A percentile compares a stretch with the other conserved stretches of the same genome.
These are phyloP conservation scores for Tolypocladium nubicola DNA, from an alignment of 2,329 filamentous ascomycete genomes.

Conservation along the genomic window DNA sequence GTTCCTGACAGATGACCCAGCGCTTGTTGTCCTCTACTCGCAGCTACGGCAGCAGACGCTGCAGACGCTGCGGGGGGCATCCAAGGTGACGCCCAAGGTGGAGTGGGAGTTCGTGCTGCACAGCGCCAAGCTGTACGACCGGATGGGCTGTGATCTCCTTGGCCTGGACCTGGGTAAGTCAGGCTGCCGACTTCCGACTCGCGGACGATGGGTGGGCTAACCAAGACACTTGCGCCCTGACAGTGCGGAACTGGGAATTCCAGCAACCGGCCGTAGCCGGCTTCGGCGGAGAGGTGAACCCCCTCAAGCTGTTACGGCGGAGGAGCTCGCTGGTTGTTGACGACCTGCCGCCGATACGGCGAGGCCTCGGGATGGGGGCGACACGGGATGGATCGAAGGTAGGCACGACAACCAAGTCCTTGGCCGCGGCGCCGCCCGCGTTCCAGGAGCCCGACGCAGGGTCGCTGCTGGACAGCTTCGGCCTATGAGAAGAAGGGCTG, in stretches of 20 bases:
- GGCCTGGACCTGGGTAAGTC: slow-evolving; percentile 68
- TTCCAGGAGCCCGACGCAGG: slow-evolving; percentile 91
- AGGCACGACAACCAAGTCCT: slow-evolving; percentile 21
- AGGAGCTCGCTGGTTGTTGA: slow-evolving; percentile 72
- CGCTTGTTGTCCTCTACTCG: slow-evolving; percentile 75
- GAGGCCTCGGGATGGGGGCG: slow-evolving; percentile 25
- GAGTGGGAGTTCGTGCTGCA: slow-evolving; percentile 88
- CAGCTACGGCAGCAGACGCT: slow-evolving; percentile 73
- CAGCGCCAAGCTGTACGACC: slow-evolving; percentile 72
- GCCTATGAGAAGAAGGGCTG: slow-evolving; percentile 46
- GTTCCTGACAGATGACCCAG: slow-evolving; percentile 85
- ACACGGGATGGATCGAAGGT: slow-evolving; percentile 10
- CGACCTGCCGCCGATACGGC: slow-evolving; percentile 47
- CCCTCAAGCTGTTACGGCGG: slow-evolving; percentile 56
- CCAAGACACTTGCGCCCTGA: not conserved
- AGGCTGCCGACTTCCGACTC: slow-evolving; percentile 6
- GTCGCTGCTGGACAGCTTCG: slow-evolving; percentile 85
- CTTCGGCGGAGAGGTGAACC: slow-evolving; percentile 45
- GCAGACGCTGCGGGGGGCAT: slow-evolving; percentile 76
- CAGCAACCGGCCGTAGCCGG: slow-evolving; percentile 33
- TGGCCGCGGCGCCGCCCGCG: slow-evolving; percentile 56
- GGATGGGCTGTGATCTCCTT: slow-evolving; percentile 88
- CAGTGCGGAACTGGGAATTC: slow-evolving; percentile 76
- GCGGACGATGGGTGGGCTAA: slow-evolving; percentile 6
- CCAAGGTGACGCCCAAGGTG: slow-evolving; percentile 63